A percentile compares a stretch with the other conserved stretches of the same genome.
Evolutionary conservation across 2,329 filamentous ascomycete species (phyloP).

Genomic region (Scedosporium aurantiacum): DNA sequence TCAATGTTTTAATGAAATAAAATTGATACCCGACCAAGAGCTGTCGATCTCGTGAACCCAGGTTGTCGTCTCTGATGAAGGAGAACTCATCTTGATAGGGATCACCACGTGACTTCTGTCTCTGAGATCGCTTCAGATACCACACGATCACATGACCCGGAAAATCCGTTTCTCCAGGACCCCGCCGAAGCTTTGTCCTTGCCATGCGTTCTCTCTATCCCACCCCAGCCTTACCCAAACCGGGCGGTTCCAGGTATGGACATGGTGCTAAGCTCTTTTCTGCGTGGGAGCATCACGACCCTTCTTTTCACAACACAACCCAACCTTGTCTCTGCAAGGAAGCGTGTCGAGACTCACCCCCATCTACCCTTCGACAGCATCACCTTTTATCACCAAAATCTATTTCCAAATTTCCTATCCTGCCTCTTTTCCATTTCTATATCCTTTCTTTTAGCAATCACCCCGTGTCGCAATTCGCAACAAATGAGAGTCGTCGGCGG

Average conservation of each 20-base stretch:
- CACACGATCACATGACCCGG: not conserved
- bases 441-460: not conserved
- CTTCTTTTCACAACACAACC: not conserved
- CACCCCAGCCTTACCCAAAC: not conserved
- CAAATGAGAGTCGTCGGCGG: conserved; percentile 5
- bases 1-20: not conserved
- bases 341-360: not conserved
- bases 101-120: not conserved
- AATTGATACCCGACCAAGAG: not conserved
- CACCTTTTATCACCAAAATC: not conserved
- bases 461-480: not conserved
- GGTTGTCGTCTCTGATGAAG: no score
- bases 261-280: not conserved
- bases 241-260: not conserved
- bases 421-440: not conserved
- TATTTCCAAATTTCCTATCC: not conserved
- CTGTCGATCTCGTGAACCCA: no score
- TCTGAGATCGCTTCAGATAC: not conserved
- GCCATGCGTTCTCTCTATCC: not conserved
- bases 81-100: no score
- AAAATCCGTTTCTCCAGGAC: not conserved
- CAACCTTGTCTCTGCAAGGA: not conserved
- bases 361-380: not conserved
- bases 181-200: not conserved
- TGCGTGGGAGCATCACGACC: not conserved